Evolutionary conservation across 768 basidiomycete species (phyloP), one percentile per base, ranked within the genome.

Genomic region (Chalciporus piperatus): DNA sequence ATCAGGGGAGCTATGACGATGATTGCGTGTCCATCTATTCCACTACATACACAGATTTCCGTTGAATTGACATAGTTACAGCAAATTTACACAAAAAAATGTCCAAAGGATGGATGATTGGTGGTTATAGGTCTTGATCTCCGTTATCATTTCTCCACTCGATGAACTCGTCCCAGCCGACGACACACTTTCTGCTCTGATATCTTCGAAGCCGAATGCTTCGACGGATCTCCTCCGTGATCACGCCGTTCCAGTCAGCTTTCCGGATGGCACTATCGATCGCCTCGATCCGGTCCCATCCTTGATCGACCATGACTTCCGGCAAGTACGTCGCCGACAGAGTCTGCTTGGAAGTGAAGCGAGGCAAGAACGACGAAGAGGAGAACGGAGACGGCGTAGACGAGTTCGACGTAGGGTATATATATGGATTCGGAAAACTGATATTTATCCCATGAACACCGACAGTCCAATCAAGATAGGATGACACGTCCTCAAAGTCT

Each of bases 401-500:
- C 13, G 80, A 75, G 2, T 72, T 61, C 38, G 35, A 37, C 6
- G 77, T 54, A 30, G 71, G 70, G 56, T 84, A 76, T 52, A 82
- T 67, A 17, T 83, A 78, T 1, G 92, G 92, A 62, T 93, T 89
- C 35, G 85, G 81, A 70, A 99, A 94, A 10, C 82, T 79, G 51
- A 99, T 86, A 63, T 87, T 79, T 66, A 98, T 93, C 43, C 97
- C 97, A 71, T 99, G 97, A 1, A 81, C 79, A 47, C 94, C 96
- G 61, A 96, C 69, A 3, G 83, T 87, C 96, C 96, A 99, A 73
- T 94, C 93, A 49, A 97, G 82, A 64, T 96, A 95, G 30, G 85
- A 82, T 25, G 76, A 65, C 45, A 84, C 90, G 61, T 87, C 79
- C 73, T 94, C 92, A 68, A 98, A 97, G 66, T 98, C 81, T 13